Base-by-base conservation (phyloP, 768 basidiomycete genomes). In the Leccinum broughii region DNA sequence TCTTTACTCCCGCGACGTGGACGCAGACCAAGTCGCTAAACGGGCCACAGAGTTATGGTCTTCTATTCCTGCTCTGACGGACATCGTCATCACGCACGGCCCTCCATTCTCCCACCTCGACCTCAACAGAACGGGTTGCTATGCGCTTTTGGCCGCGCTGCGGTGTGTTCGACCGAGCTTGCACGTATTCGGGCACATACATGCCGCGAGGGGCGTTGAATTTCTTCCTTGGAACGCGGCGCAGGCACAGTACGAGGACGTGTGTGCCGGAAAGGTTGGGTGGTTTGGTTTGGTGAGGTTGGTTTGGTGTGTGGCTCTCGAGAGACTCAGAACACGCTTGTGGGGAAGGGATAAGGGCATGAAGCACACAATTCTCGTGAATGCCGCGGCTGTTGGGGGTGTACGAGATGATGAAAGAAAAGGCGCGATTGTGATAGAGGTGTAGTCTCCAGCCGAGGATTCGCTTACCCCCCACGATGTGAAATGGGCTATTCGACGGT, bases 161-260 rank as follows among this genome's bases (percentile, higher is more conserved):
- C 59, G 39, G 61, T 53, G 51, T 14, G 32, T 62, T n/a, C 61
- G 57, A 20, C 61, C 61, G 2, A 54, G 37, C 37, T 51, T 62
- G 11, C 61, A 62, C 44, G 58, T 60, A 8, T 62, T 60, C 13
- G 61, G 61, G 8, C 61, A 62, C 4, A 62, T 62, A 46, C 61
- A 62, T 39, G 61, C 61, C 13, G 61, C 54, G 10, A 62, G 61
- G 39, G 54, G 61, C 8, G 3, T 15, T 6, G 20, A 52, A 24
- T 37, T 2, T 30, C 20, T 62, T 39, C 13, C n/a, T 28, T 62
- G 61, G 58, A 24, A 60, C 48, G n/a, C 34, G 15, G 39, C 32
- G 5, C 61, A 62, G 9, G 39, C 49, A 37, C 39, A 55, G 49
- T 62, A 62, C 30, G 61, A 62, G 35, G 58, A 51, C 26, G 20